These are phyloP conservation scores for Colletotrichum higginsianum DNA, from an alignment of 2,329 filamentous ascomycete species.

Conservation along the genomic window DNA sequence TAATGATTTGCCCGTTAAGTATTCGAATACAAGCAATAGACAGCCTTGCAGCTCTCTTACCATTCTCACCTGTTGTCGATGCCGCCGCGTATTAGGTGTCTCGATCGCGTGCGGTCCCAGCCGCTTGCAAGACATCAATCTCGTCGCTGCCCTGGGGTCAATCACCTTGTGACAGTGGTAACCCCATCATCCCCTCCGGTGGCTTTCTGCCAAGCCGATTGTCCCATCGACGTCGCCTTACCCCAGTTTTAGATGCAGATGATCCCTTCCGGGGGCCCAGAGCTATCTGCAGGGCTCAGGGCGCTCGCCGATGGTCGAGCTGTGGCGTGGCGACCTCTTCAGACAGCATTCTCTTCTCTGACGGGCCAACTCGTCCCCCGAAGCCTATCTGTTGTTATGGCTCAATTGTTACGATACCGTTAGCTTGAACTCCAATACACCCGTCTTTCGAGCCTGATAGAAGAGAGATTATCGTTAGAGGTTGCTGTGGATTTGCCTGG, in stretches of 20 bases:
- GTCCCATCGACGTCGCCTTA: constrained; percentile 13
- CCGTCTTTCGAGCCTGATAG: neutral
- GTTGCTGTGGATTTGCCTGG: neutral
- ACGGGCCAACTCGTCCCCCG: neutral
- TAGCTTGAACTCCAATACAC: neutral
- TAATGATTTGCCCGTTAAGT: neutral
- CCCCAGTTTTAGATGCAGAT: constrained; percentile 30
- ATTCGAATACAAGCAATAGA: neutral
- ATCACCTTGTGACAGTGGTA: constrained; percentile 10
- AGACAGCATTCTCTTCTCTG: constrained; percentile 23
- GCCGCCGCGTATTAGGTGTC: constrained; percentile 2
- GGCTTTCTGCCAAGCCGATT: constrained; percentile 21
- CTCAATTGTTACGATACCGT: neutral
- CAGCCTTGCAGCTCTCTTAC: neutral
- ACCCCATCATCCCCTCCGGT: neutral
- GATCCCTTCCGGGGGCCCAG: constrained; percentile 26
- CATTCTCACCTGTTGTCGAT: neutral
- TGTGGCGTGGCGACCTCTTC: constrained; percentile 7
- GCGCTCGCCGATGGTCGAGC: constrained; percentile 4
- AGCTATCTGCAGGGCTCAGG: constrained; percentile 19
- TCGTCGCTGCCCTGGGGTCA: constrained; percentile 31
- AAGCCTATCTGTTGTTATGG: neutral
- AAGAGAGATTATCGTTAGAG: neutral
- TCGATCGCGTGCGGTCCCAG: constrained; percentile 22
- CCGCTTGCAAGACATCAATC: constrained; percentile 35